These are phyloP conservation scores for Breviolum minutum DNA, from an alignment of 73 alveolate species.

Conservation along the genomic window DNA sequence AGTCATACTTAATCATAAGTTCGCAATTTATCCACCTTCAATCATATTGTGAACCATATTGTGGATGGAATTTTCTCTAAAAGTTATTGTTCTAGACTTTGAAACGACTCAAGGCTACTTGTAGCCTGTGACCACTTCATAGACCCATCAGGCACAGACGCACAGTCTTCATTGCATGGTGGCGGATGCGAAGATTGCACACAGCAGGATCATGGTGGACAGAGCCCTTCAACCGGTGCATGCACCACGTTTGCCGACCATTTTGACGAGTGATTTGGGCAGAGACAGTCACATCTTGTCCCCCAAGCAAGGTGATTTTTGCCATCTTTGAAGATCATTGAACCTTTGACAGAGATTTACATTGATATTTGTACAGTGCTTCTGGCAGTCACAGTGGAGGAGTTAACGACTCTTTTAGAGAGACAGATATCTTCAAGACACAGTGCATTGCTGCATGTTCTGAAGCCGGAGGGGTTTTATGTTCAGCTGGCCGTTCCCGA, in stretches of 20 bases:
- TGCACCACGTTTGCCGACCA: slow-evolving; percentile 24
- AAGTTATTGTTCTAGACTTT: no score
- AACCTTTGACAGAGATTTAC: no score
- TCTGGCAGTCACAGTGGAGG: not conserved
- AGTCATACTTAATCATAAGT: not conserved
- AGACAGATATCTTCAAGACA: not conserved
- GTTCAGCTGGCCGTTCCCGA: not conserved
- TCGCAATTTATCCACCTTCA: no score
- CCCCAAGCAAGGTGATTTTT: not conserved
- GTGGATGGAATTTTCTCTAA: no score
- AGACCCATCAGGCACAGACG: not conserved
- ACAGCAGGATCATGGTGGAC: not conserved
- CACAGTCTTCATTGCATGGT: not conserved
- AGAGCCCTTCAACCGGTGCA: not conserved
- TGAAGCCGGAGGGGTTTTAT: not conserved
- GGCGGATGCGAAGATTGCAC: not conserved
- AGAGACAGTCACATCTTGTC: not conserved
- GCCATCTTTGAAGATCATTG: not conserved
- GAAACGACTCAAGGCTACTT: no score
- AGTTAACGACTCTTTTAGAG: not conserved
- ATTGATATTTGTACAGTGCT: no score
- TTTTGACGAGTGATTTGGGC: not conserved
- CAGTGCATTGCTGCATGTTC: not conserved
- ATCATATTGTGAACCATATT: no score
- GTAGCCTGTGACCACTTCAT: no score